Evolutionary conservation across 1,139 yeast genomes (phyloP), one percentile per base, ranked within the genome.

Genomic region (Yamadazyma diddensiae): DNA sequence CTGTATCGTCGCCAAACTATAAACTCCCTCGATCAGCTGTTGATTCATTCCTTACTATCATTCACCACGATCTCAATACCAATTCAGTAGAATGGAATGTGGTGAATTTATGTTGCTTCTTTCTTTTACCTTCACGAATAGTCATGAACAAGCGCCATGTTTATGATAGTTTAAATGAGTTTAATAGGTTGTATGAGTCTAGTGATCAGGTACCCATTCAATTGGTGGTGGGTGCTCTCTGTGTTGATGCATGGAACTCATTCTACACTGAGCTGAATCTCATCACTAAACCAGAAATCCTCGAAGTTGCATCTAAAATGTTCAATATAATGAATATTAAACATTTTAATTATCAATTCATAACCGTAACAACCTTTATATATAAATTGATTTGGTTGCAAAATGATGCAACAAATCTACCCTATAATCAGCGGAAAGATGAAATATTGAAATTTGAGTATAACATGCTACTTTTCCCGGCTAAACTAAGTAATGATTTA

Each of bases 401-500:
- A n/a, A 12, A 38, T 26, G 38, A 42, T 17, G 25, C 26, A 3
- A 12, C 31, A 1, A n/a, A n/a, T n/a, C 21, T 45, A 13, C 15
- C 35, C 12, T 29, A 25, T 14, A 47, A 45, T 13, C 43, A 37
- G 12, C 46, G 39, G 21, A 29, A 24, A 13, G 30, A 37, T 12
- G 38, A 38, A 24, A 28, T 50, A 3, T 29, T 52, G n/a, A 42
- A 45, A 15, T 41, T 52, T 27, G 57, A 52, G 30, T 50, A 39
- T 31, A 49, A 50, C 31, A 50, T 52, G 48, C 38, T 52, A n/a
- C 38, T 52, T n/a, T 51, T 50, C 39, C 57, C 57, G 3, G 56
- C 52, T 6, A 50, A 49, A 29, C 35, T 52, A 17, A 45, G 53
- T 26, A 39, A 43, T 20, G 45, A 50, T 16, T 42, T 52, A 12